Percentiles rank a stretch among this genome's conserved stretches.
Evolutionary conservation across 2,329 filamentous ascomycete species (phyloP).

Genomic region (Verticillium zaregamsianum): DNA sequence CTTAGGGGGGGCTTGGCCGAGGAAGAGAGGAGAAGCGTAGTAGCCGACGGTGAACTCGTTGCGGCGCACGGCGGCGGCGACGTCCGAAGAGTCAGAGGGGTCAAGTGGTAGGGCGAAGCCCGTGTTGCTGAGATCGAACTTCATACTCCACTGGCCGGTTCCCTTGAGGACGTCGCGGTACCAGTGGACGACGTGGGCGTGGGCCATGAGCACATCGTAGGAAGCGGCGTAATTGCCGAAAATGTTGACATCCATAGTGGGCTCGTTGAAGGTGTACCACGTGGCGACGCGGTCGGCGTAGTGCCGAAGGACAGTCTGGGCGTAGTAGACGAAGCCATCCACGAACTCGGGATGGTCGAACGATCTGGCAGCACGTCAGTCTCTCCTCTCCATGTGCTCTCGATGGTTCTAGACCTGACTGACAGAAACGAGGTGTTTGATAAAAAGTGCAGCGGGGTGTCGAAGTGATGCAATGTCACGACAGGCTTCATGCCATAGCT

Average conservation of each 20-base stretch:
- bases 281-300: conserved; percentile 46
- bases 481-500: conserved; percentile 45
- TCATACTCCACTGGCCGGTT: conserved; percentile 40
- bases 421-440: conserved; percentile 22
- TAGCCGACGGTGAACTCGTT: conserved; percentile 43
- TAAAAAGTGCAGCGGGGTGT: conserved; percentile 32
- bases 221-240: conserved; percentile 16
- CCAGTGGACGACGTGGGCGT: conserved; percentile 41
- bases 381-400: conserved; percentile 32
- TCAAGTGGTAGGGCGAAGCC: conserved; percentile 47
- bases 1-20: conserved; percentile 45
- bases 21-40: conserved; percentile 47
- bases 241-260: conserved; percentile 31
- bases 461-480: conserved; percentile 41
- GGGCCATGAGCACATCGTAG: conserved; percentile 39
- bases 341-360: conserved; percentile 24
- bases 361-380: conserved; percentile 32
- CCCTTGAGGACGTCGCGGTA: conserved; percentile 51
- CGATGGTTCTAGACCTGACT: conserved; percentile 14
- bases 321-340: conserved; percentile 50
- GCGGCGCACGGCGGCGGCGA: conserved; percentile 40
- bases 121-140: conserved; percentile 31
- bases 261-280: conserved; percentile 52
- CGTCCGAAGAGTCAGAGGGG: conserved; percentile 28
- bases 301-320: conserved; percentile 44